phyloP scores from a whole-genome alignment of 2,329 filamentous ascomycete species.

The Emericellopsis atlantica region DNA sequence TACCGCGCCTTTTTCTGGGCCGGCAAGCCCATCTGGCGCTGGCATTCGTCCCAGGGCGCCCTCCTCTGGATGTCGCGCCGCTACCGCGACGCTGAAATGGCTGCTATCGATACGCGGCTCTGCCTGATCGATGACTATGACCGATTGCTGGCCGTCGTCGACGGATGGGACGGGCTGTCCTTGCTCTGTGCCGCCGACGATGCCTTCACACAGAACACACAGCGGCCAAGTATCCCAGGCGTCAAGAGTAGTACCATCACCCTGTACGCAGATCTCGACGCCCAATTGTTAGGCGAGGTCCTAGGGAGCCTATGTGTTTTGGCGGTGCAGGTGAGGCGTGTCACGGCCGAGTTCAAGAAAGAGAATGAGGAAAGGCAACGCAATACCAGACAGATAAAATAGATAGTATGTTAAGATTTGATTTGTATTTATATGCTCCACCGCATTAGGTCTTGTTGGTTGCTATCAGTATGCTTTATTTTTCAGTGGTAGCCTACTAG shows the following conservation, averaged over 20 bases:
- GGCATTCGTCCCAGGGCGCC: constrained; percentile 1
- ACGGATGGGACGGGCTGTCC: constrained; percentile 1
- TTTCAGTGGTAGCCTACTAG: too few species aligned
- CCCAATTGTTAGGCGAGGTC: background rate
- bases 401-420: background rate
- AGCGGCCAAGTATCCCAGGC: background rate
- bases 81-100: constrained; percentile 1
- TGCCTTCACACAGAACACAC: background rate
- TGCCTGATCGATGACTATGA: constrained; percentile 2
- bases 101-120: background rate
- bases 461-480: too few species aligned
- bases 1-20: constrained; percentile 1
- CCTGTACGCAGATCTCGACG: constrained; percentile 1
- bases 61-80: constrained; percentile 1
- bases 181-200: background rate
- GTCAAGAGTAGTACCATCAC: background rate
- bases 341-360: constrained; percentile 1
- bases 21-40: constrained; percentile 1
- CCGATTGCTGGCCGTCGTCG: background rate
- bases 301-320: constrained; percentile 1
- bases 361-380: background rate
- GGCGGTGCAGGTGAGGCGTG: constrained; percentile 1
- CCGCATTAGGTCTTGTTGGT: too few species aligned
- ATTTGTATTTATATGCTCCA: background rate
- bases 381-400: background rate